Evolutionary conservation across 148 eudicot species (phyloP), one percentile per base, ranked within the genome.

Genomic region (Fagopyrum homotropicum): DNA sequence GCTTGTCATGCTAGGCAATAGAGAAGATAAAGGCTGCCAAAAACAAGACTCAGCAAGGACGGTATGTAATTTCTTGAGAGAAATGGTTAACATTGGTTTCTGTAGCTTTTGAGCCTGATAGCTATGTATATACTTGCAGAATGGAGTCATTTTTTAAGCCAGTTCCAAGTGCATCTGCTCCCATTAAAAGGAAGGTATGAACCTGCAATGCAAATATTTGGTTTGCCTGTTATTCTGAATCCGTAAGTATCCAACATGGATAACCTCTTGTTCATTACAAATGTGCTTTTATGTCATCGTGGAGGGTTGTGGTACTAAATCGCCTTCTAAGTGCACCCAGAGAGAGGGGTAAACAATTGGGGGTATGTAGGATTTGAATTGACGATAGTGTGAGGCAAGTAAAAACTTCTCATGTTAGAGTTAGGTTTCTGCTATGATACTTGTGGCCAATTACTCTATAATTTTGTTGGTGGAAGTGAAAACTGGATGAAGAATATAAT

Each of bases 1-100:
- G 2, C 29, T 74, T 81, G 51, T 72, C 73, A 50, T 76, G 72
- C 59, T 45, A 92, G 99, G 94, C 98, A 22, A 89, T 90, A 81
- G 99, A 92, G 82, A 96, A 96, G 81, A 92, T 96, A 81, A 96
- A 96, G 85, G 93, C 99, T 57, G 96, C 98, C 59, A 96, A 92
- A 86, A 84, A 78, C 69, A 96, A 96, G 82, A 86, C 94, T 35
- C 84, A 96, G 73, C 98, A 92, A 78, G 98, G 98, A 73, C 85
- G 98, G 99, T 96, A 88, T 60, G 91, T 70, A 72, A 75, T 64
- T 75, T 54, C 12, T 64, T 35, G 69, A 10, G 7, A 63, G 16
- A 30, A 57, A 63, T 63, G 35, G 3, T 63, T 10, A 30, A 9
- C 17, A 35, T 7, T 64, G 35, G 12, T 64, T 40, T 40, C 17